phyloP scores from a whole-genome alignment of 345 rosid genomes.

The Moricandia arvensis region DNA sequence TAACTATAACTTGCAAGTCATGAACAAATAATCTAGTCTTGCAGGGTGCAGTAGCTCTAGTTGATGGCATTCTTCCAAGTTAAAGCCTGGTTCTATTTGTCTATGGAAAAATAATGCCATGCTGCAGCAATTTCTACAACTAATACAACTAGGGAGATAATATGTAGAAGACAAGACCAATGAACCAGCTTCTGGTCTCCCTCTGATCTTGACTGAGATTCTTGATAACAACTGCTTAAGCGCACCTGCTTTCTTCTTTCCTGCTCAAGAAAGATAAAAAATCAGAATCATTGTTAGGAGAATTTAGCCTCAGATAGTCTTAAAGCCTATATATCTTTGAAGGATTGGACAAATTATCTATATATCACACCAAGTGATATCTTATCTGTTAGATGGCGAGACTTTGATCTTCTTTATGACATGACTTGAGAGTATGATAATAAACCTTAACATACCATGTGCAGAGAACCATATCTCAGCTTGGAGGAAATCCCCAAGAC shows the following conservation, averaged over 20 bases:
- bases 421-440: conserved; percentile 59
- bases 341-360: too few species aligned
- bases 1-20: too few species aligned
- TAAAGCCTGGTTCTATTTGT: conserved; percentile 8
- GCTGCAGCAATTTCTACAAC: conserved; percentile 57
- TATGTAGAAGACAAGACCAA: conserved; percentile 34
- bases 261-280: too few species aligned
- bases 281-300: too few species aligned
- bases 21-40: too few species aligned
- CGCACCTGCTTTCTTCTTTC: too few species aligned
- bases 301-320: too few species aligned
- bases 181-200: too few species aligned
- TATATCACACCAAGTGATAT: conserved; percentile 64
- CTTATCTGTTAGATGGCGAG: conserved; percentile 83
- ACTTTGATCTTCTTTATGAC: conserved; percentile 60
- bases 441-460: conserved; percentile 23
- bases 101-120: conserved; percentile 58
- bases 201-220: too few species aligned
- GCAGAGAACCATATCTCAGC: conserved; percentile 64
- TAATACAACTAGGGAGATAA: conserved; percentile 52
- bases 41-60: neutral
- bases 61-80: neutral
- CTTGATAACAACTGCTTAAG: too few species aligned
- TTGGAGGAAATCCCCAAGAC: conserved; percentile 14
- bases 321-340: too few species aligned